Conservation (phyloP, 2,329 filamentous ascomycete genomes). For the Aspergillus udagawae region DNA sequence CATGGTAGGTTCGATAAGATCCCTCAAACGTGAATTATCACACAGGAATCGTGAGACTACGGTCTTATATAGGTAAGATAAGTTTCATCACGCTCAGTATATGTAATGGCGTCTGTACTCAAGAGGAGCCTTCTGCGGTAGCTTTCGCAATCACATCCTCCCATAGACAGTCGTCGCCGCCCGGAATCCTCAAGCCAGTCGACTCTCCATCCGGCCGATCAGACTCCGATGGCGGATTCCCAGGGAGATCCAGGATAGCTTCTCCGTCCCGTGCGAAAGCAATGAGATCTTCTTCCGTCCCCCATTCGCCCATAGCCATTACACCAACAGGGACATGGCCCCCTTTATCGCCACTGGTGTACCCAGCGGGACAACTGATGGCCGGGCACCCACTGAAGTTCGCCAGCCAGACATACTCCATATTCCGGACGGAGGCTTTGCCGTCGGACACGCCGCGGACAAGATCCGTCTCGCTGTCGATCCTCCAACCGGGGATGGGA, state of each 20-base stretch:
- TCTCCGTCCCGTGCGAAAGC: constrained; percentile 52
- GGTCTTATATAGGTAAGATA: too few relatives aligned
- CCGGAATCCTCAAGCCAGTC: constrained; percentile 25
- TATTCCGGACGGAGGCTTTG: constrained; percentile 68
- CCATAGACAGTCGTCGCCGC: constrained; percentile 27
- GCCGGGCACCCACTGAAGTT: constrained; percentile 79
- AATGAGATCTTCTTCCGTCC: constrained; percentile 49
- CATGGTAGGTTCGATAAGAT: not conserved
- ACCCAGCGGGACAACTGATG: constrained; percentile 71
- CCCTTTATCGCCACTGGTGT: constrained; percentile 42
- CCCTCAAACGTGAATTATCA: too few relatives aligned
- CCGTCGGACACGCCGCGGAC: constrained; percentile 65
- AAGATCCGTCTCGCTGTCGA: constrained; percentile 56
- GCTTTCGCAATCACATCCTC: constrained; percentile 35
- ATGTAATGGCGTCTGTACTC: not conserved
- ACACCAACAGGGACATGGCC: constrained; percentile 47
- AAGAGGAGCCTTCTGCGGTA: constrained; percentile 1
- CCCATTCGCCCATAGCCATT: constrained; percentile 55
- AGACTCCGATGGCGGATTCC: constrained; percentile 4
- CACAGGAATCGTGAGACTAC: too few relatives aligned
- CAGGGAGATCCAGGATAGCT: constrained; percentile 38
- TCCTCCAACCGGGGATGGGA: constrained; percentile 71
- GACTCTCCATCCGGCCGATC: constrained; percentile 5
- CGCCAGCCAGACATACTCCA: constrained; percentile 82
- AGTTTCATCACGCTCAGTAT: too few relatives aligned